Evolutionary conservation across 495 filamentous ascomycete genomes (phyloP).

Genomic region (Podospora sp.): DNA sequence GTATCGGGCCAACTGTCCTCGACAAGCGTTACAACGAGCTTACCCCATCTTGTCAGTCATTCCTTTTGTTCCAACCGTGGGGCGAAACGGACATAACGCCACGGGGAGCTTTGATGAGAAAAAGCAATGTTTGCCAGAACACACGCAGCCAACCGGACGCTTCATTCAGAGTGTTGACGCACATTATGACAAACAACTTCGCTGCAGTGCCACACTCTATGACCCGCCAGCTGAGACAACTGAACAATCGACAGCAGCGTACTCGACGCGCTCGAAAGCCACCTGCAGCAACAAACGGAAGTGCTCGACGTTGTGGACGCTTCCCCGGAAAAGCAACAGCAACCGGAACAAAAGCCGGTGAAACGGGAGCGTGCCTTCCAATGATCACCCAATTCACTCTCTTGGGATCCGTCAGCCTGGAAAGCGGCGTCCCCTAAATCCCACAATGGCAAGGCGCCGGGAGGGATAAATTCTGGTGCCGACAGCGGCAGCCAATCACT

Average conservation of each 20-base stretch:
- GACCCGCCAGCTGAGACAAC: background rate
- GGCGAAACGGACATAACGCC: background rate
- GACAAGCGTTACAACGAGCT: too few relatives aligned
- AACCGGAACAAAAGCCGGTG: background rate
- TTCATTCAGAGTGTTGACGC: background rate
- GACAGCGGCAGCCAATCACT: constrained; percentile 4
- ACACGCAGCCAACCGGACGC: background rate
- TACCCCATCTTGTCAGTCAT: too few relatives aligned
- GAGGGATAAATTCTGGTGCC: constrained; percentile 24
- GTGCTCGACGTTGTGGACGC: background rate
- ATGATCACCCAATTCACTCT: constrained; percentile 9
- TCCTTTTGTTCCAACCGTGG: background rate
- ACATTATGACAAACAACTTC: constrained; percentile 1
- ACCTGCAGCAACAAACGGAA: background rate
- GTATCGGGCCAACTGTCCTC: too few relatives aligned
- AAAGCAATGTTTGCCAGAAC: background rate
- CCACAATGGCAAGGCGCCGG: constrained; percentile 19
- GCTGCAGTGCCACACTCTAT: background rate
- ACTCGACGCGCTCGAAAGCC: background rate
- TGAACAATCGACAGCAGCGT: background rate
- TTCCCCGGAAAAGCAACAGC: background rate
- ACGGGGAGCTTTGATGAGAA: background rate
- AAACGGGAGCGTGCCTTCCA: background rate
- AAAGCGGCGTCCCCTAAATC: constrained; percentile 13
- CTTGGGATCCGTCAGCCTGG: constrained; percentile 27